phyloP scores from a whole-genome alignment of 306 rosid species.

The Mucuna pruriens region DNA sequence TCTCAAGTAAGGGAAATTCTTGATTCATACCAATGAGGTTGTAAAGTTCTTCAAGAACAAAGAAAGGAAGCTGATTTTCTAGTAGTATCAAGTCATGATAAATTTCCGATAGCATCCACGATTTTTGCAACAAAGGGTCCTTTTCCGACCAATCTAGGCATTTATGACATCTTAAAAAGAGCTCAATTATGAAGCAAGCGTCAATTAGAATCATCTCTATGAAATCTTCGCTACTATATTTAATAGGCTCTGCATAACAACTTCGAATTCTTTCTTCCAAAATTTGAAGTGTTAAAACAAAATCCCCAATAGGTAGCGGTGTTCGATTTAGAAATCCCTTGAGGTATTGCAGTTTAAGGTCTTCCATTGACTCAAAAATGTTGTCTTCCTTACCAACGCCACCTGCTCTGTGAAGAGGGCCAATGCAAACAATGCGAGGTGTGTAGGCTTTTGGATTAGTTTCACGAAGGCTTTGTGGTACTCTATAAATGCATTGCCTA shows the following conservation, averaged over 20 bases:
- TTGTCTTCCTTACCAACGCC: neutral
- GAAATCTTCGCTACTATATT: neutral
- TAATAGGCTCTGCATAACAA: neutral
- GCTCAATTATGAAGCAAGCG: slow-evolving; percentile 35
- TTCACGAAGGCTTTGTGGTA: neutral
- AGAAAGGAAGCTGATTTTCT: neutral
- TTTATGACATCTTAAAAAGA: neutral
- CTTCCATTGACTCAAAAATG: neutral
- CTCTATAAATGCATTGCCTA: neutral
- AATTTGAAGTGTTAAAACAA: neutral
- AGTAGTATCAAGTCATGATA: neutral
- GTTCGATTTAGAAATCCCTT: neutral
- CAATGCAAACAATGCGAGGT: neutral
- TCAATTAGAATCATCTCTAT: slow-evolving; percentile 17
- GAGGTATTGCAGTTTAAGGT: neutral
- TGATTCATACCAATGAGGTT: neutral
- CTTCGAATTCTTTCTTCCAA: neutral
- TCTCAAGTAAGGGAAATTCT: neutral
- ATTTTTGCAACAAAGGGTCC: neutral
- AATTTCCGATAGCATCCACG: neutral
- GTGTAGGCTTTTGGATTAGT: neutral
- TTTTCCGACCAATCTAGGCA: neutral
- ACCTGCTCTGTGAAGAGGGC: no score
- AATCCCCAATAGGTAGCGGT: neutral
- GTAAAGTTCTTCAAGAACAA: neutral